Base-by-base conservation (phyloP, 2,329 filamentous ascomycete genomes). In the Incumbomyces delicatus region DNA sequence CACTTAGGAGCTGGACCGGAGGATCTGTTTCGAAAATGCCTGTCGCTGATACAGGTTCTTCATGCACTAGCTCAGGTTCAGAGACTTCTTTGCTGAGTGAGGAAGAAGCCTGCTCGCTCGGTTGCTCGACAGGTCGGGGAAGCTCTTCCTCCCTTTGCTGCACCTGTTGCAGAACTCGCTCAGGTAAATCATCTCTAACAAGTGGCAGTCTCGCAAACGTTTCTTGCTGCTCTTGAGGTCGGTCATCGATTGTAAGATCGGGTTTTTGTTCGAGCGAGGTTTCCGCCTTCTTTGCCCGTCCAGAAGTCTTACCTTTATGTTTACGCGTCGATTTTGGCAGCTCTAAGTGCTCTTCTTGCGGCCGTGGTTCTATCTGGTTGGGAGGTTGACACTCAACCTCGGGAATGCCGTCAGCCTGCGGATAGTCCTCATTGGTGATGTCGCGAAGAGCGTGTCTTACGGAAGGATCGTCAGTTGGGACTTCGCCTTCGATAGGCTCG, bases 11-110 rank as follows among this genome's bases (percentile, higher is more conserved):
- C 36, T 61, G 56, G 22, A 57, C 42, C 7, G 48, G 47, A 27
- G 55, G 52, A 38, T 62, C 51, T 32, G 56, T 59, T 39, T 56
- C 56, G 18, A 52, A 45, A 27, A 8, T 27, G 22, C 8, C 22
- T 27, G 22, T 27, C 22, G 8, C 22, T 8, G 22, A 27, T 27
- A 27, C 22, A 8, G 22, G 22, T 27, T 27, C 22, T 8, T 27
- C 22, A 27, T 27, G 22, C 8, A 8, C 5, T 8, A 8, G 22
- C 22, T 4, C 8, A 27, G 22, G 5, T 27, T 27, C 8, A 8
- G 22, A 5, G 22, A 5, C 22, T 27, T 4, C 5, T 27, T n/a
- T n/a, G n/a, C n/a, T n/a, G n/a, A 27, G 22, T 27, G 22, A 5
- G 4, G 4, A 8, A 27, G 22, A 27, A 27, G 5, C 22, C 5